These are phyloP conservation scores for Mucor circinelloides DNA, from an alignment of 371 early-diverging fungal genomes.

Conservation along the genomic window DNA sequence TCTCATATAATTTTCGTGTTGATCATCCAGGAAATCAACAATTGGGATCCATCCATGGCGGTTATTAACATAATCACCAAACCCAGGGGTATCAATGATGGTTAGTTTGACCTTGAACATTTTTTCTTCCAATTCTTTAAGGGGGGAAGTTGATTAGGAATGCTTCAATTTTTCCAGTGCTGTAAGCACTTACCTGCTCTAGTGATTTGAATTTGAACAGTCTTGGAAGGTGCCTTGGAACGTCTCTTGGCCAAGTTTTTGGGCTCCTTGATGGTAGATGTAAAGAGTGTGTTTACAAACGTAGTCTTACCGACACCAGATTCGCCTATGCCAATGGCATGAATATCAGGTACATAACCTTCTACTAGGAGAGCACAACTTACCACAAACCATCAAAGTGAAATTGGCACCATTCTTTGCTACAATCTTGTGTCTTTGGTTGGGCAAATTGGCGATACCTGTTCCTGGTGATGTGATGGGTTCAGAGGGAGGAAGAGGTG, in stretches of 20 bases:
- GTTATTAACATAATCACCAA: conserved; percentile 92
- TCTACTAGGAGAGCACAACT: conserved; percentile 5
- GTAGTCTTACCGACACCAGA: conserved; percentile 88
- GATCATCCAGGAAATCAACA: conserved; percentile 94
- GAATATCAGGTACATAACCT: background rate
- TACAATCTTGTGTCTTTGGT: conserved; percentile 96
- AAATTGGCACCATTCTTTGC: conserved; percentile 93
- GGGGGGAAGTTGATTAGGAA: background rate
- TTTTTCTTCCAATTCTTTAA: conserved; percentile 42
- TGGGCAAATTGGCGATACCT: conserved; percentile 98
- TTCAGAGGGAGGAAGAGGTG: conserved; percentile 43
- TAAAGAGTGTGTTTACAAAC: conserved; percentile 89
- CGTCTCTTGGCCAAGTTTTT: conserved; percentile 81
- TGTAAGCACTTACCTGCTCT: conserved; percentile 71
- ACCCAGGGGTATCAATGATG: conserved; percentile 90
- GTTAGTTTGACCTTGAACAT: conserved; percentile 89
- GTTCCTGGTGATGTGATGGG: conserved; percentile 70
- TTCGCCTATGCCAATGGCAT: conserved; percentile 30
- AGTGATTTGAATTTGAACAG: conserved; percentile 94
- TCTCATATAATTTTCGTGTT: conserved; percentile 90
- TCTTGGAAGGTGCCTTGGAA: conserved; percentile 84
- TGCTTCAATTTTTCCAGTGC: background rate
- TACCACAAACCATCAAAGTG: conserved; percentile 97
- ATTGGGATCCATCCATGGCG: conserved; percentile 95
- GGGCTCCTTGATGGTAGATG: conserved; percentile 85